phyloP scores from a whole-genome alignment of 805 yeast genomes.

The Kuraishia cidri region DNA sequence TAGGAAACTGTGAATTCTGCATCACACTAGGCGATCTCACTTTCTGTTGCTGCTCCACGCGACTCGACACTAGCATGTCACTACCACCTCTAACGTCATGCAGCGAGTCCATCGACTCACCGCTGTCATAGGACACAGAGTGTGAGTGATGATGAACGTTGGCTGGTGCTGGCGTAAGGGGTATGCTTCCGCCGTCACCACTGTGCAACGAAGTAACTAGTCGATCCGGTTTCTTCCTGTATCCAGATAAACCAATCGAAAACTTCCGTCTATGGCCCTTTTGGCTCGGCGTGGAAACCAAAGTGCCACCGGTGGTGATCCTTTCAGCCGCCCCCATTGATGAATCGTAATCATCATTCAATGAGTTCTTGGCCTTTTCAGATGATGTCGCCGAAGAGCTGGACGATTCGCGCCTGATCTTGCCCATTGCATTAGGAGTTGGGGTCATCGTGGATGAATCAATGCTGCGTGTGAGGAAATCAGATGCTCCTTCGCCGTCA shows the following conservation, averaged over 20 bases:
- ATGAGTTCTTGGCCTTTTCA: slow-evolving; percentile 3
- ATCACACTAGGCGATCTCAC: slow-evolving; percentile 8
- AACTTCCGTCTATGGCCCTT: slow-evolving; percentile 52
- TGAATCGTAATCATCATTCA: slow-evolving; percentile 11
- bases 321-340: slow-evolving; percentile 4
- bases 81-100: slow-evolving; percentile 42
- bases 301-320: slow-evolving; percentile 13
- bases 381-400: slow-evolving; percentile 17
- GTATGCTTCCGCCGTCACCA: slow-evolving; percentile 10
- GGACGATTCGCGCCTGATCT: slow-evolving; percentile 2
- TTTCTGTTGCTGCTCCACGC: slow-evolving; percentile 38
- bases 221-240: slow-evolving; percentile 42
- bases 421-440: not conserved
- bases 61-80: slow-evolving; percentile 53
- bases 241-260: slow-evolving; percentile 47
- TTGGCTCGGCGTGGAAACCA: slow-evolving; percentile 4
- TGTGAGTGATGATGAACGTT: slow-evolving; percentile 23
- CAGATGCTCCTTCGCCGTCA: not conserved
- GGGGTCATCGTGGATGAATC: not conserved
- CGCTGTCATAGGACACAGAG: slow-evolving; percentile 20
- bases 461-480: too few species aligned
- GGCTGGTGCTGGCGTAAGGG: slow-evolving; percentile 28
- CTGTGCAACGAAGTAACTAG: slow-evolving; percentile 25
- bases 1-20: slow-evolving; percentile 3
- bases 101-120: slow-evolving; percentile 51